phyloP scores from a whole-genome alignment of 2,329 filamentous ascomycete species.

The Thermochaetoides dissita region DNA sequence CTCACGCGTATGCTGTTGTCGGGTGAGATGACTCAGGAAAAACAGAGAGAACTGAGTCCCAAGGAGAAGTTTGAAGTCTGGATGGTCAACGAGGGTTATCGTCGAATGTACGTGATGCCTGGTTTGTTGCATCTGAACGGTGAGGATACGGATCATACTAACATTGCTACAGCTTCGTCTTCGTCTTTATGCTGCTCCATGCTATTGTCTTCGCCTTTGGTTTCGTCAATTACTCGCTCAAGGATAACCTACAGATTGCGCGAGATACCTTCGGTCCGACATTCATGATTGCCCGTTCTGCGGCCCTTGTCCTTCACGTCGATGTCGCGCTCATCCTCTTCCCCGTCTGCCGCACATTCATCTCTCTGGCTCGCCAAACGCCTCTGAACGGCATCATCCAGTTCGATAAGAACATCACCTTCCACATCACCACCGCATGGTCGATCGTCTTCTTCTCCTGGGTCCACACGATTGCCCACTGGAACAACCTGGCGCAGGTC shows the following conservation, averaged over 20 bases:
- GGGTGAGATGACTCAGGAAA: constrained; percentile 66
- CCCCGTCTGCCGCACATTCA: constrained; percentile 71
- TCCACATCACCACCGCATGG: constrained; percentile 75
- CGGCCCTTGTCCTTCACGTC: constrained; percentile 66
- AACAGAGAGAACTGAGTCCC: constrained; percentile 50
- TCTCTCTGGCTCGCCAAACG: constrained; percentile 66
- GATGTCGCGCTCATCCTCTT: constrained; percentile 69
- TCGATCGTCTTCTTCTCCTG: constrained; percentile 80
- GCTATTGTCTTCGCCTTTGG: constrained; percentile 66
- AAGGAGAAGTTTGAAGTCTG: constrained; percentile 67
- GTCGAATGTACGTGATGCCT: constrained; percentile 50
- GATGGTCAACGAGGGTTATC: constrained; percentile 83
- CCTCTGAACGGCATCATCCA: constrained; percentile 76
- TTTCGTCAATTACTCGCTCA: constrained; percentile 65
- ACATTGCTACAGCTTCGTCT: constrained; percentile 48
- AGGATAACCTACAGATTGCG: constrained; percentile 56
- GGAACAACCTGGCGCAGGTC: constrained; percentile 73
- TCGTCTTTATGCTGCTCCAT: constrained; percentile 60
- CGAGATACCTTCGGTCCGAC: constrained; percentile 60
- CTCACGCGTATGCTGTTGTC: constrained; percentile 72
- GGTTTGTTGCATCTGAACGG: neutral
- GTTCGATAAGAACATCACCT: constrained; percentile 81
- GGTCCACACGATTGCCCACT: constrained; percentile 75
- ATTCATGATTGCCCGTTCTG: constrained; percentile 61
- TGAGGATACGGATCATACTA: too few relatives aligned